A percentile compares a stretch with the other conserved stretches of the same genome.
These are phyloP conservation scores for Prunus davidiana DNA, from an alignment of 306 rosid species.

Conservation along the genomic window DNA sequence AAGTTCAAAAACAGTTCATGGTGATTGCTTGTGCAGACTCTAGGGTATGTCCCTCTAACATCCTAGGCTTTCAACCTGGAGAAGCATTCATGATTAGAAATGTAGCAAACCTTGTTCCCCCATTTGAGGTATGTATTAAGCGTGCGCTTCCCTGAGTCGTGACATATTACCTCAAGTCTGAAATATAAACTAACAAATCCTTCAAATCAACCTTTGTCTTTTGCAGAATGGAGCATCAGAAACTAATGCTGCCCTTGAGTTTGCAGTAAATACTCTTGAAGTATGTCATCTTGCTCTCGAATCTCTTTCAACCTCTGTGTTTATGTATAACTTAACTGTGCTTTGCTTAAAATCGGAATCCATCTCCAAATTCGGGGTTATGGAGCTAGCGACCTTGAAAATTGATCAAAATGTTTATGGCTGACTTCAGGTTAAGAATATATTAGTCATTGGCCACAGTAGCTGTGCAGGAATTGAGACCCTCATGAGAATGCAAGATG, in stretches of 20 bases:
- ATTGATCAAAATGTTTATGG: neutral
- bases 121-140: constrained; percentile 48
- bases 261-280: constrained; percentile 75
- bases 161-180: neutral
- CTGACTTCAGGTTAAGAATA: constrained; percentile 67
- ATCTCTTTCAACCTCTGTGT: neutral
- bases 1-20: constrained; percentile 71
- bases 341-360: neutral
- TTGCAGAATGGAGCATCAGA: constrained; percentile 80
- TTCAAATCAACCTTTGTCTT: neutral
- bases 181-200: neutral
- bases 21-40: constrained; percentile 97
- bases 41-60: constrained; percentile 89
- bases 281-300: constrained; percentile 21
- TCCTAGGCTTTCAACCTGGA: constrained; percentile 89
- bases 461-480: constrained; percentile 89
- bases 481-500: constrained; percentile 68
- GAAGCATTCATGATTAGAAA: constrained; percentile 87
- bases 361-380: neutral
- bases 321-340: neutral
- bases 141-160: no score
- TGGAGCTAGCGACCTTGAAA: neutral
- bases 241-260: constrained; percentile 90
- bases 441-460: constrained; percentile 85
- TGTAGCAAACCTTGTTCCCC: constrained; percentile 85